Evolutionary conservation across 495 filamentous ascomycete genomes (phyloP), one percentile per base, ranked within the genome.

Genomic region (Haplographium delicatum): DNA sequence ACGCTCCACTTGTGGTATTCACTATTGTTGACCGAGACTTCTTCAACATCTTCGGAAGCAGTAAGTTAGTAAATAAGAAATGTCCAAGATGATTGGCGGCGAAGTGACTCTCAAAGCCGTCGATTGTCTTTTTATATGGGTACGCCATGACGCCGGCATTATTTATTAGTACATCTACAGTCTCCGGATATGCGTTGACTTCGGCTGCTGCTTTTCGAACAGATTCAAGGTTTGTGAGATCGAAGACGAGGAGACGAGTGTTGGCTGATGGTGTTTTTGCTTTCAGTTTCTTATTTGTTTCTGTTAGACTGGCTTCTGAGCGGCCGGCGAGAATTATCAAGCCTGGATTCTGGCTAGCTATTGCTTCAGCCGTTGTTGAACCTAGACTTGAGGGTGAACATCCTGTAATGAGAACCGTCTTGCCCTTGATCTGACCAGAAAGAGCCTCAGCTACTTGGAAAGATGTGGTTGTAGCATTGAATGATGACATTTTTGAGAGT

Each of bases 1-100:
- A 44, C 4, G 4, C 25, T 2, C 16, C 6, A 33, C 45, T 49
- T 15, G 35, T 8, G 6, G 50, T 23, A 39, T 50, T 56, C 19
- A 56, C 38, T 26, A 56, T 47, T 22, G 45, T 6, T 7, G 7
- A 7, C 33, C 13, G n/a, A 13, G 33, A 13, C 13, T 16, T 16
- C 10, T 10, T 24, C 8, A 33, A 47, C 5, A 54, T 13, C 24
- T 24, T 23, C 5, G 23, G 23, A 55, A 80, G 66, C 34, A 84
- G 62, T 52, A 71, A 59, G 51, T 77, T 78, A 13, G 76, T 78
- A 16, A 84, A 64, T 6, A 83, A 59, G 47, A 80, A 81, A 57
- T 83, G 80, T 18, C 76, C 77, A 10, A 80, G 65, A 53, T 82
- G 73, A 60, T 79, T 81, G 27, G 74, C 68, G 9, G 69, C 80